Evolutionary conservation across 2,329 filamentous ascomycete species (phyloP).

Genomic region (Fusarium marasasianum): DNA sequence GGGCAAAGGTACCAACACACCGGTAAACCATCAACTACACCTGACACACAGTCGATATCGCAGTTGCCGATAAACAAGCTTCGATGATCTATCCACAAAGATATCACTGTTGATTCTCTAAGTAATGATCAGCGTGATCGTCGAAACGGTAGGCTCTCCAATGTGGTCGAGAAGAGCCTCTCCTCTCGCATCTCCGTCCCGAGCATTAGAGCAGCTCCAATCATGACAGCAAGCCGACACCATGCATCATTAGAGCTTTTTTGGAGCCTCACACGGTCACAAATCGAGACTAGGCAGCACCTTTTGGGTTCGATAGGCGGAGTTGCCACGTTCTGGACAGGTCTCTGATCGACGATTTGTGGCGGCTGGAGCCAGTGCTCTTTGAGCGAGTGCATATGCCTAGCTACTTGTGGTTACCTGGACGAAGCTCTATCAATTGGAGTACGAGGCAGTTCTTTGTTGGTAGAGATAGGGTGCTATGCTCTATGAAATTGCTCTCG

Average conservation of each 20-base stretch:
- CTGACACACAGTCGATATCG: neutral
- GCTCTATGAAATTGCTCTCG: neutral
- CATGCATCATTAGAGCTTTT: neutral
- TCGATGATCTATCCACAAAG: neutral
- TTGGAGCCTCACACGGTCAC: neutral
- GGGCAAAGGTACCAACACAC: neutral
- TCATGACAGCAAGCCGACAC: neutral
- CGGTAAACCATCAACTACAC: neutral
- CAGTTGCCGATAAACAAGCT: neutral
- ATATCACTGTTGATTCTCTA: neutral
- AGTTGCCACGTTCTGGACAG: neutral
- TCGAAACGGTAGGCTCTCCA: neutral
- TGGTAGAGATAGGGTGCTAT: neutral
- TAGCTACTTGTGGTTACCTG: neutral
- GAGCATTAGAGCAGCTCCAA: neutral
- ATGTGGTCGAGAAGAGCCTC: neutral
- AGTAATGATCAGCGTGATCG: neutral
- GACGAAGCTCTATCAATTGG: too few relatives aligned
- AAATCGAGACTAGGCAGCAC: neutral
- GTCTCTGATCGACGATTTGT: neutral
- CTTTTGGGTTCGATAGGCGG: neutral
- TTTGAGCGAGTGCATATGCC: neutral
- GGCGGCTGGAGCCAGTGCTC: neutral
- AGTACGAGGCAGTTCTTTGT: neutral
- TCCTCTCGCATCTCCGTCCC: neutral